Evolutionary conservation across 257 asterid genomes (phyloP).

Genomic region (Leonotis leonurus): DNA sequence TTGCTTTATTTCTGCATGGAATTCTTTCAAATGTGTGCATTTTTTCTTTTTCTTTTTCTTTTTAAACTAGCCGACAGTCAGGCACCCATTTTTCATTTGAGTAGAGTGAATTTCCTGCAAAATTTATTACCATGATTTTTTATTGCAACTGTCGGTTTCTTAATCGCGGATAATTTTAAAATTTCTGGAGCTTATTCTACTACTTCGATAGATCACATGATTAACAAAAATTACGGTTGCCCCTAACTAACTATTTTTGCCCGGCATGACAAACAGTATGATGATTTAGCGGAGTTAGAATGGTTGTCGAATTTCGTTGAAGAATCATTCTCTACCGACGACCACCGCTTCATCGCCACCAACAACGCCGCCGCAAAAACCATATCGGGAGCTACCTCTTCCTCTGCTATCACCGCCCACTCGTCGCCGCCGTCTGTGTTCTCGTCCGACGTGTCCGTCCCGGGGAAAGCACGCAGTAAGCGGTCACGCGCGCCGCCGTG

Average conservation of each 20-base stretch:
- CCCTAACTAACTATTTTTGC: constrained; percentile 5
- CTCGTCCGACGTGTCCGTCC: constrained; percentile 70
- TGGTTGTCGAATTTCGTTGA: constrained; percentile 98
- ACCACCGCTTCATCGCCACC: constrained; percentile 54
- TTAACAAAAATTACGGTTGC: too few relatives aligned
- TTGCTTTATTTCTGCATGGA: constrained; percentile 27
- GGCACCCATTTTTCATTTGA: neutral
- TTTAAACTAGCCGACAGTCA: constrained; percentile 25
- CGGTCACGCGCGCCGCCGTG: constrained; percentile 94
- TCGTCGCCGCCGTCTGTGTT: constrained; percentile 40
- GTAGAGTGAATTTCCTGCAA: constrained; percentile 13
- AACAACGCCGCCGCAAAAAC: constrained; percentile 23
- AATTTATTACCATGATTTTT: neutral
- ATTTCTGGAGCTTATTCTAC: neutral
- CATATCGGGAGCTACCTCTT: constrained; percentile 33
- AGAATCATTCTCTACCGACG: constrained; percentile 89
- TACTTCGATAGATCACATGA: neutral
- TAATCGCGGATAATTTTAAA: neutral
- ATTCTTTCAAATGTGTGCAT: constrained; percentile 29
- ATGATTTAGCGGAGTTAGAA: constrained; percentile 91
- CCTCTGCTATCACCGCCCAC: constrained; percentile 41
- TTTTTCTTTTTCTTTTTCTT: neutral
- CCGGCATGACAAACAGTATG: constrained; percentile 54
- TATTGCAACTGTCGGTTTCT: neutral
- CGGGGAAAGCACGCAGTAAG: constrained; percentile 94